These are phyloP conservation scores for Phycomyces blakesleeanus DNA, from an alignment of 192 early-diverging fungal species.

Conservation along the genomic window DNA sequence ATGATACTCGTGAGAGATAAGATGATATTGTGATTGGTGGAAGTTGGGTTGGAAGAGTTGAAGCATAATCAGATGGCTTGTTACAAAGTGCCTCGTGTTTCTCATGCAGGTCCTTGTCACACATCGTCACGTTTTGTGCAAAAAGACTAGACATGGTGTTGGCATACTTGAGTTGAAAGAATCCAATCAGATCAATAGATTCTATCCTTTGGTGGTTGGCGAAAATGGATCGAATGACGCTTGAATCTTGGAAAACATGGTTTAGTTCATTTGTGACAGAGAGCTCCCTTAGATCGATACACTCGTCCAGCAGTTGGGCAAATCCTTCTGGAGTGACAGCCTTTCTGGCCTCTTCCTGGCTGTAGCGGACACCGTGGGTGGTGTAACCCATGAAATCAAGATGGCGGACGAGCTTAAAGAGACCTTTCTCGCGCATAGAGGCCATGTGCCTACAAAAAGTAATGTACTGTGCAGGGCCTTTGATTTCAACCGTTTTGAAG, in stretches of 20 bases:
- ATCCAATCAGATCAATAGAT: slow-evolving; percentile 12
- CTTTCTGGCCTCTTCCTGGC: slow-evolving; percentile 14
- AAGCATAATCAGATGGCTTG: too few relatives aligned
- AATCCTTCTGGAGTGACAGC: slow-evolving; percentile 9
- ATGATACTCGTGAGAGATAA: slow-evolving; percentile 1
- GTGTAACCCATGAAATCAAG: slow-evolving; percentile 21
- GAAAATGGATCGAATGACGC: slow-evolving; percentile 13
- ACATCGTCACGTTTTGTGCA: neutral
- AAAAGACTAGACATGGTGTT: neutral
- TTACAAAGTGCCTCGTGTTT: too few relatives aligned
- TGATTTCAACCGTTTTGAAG: slow-evolving; percentile 8
- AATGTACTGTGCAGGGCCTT: slow-evolving; percentile 8
- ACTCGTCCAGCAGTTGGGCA: slow-evolving; percentile 8
- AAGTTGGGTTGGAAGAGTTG: too few relatives aligned
- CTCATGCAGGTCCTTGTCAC: too few relatives aligned
- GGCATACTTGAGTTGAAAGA: slow-evolving; percentile 13
- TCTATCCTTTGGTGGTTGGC: neutral
- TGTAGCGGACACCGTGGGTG: slow-evolving; percentile 6
- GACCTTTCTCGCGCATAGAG: too few relatives aligned
- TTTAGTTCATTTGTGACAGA: slow-evolving; percentile 17
- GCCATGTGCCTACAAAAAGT: neutral
- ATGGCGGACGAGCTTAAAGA: neutral
- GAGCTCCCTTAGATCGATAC: slow-evolving; percentile 13
- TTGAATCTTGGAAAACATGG: slow-evolving; percentile 11
- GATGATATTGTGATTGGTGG: too few relatives aligned